Evolutionary conservation across 371 early-diverging fungal genomes (phyloP).

Genomic region (Dichotomocladium elegans): DNA sequence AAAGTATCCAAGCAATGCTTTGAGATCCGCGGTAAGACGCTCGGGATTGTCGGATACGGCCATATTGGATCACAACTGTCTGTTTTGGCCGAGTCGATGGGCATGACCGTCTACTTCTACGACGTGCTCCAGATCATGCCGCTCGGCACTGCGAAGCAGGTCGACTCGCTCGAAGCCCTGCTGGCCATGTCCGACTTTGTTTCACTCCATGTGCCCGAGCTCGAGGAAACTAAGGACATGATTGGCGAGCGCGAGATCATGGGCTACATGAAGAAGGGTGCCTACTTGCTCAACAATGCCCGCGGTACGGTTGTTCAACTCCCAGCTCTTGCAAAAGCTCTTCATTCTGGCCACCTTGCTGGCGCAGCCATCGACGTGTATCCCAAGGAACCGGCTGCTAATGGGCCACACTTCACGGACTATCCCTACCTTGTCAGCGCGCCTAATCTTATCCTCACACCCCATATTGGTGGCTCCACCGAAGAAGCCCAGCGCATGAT

Average conservation of each 20-base stretch:
- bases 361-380: slow-evolving; percentile 96
- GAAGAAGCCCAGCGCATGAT: slow-evolving; percentile 98
- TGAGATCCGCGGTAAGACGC: slow-evolving; percentile 95
- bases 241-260: slow-evolving; percentile 80
- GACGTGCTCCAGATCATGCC: slow-evolving; percentile 93
- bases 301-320: slow-evolving; percentile 93
- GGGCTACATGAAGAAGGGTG: slow-evolving; percentile 83
- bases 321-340: slow-evolving; percentile 75
- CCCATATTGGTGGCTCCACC: slow-evolving; percentile 98
- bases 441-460: slow-evolving; percentile 91
- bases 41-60: slow-evolving; percentile 55
- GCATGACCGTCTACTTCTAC: slow-evolving; percentile 86
- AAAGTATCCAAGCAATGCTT: slow-evolving; percentile 83
- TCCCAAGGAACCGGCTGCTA: slow-evolving; percentile 90
- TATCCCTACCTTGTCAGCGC: slow-evolving; percentile 73
- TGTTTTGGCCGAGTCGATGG: slow-evolving; percentile 95
- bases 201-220: slow-evolving; percentile 94
- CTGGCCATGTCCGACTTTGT: slow-evolving; percentile 84
- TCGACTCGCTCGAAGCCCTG: slow-evolving; percentile 69
- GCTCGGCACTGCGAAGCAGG: slow-evolving; percentile 80
- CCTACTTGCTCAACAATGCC: slow-evolving; percentile 90
- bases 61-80: slow-evolving; percentile 96
- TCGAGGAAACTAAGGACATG: slow-evolving; percentile 94
- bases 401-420: slow-evolving; percentile 71
- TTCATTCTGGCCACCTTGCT: slow-evolving; percentile 84